A percentile compares a stretch with the other conserved stretches of the same genome.
These are phyloP conservation scores for Russula earlei DNA, from an alignment of 768 basidiomycete species.

Conservation along the genomic window DNA sequence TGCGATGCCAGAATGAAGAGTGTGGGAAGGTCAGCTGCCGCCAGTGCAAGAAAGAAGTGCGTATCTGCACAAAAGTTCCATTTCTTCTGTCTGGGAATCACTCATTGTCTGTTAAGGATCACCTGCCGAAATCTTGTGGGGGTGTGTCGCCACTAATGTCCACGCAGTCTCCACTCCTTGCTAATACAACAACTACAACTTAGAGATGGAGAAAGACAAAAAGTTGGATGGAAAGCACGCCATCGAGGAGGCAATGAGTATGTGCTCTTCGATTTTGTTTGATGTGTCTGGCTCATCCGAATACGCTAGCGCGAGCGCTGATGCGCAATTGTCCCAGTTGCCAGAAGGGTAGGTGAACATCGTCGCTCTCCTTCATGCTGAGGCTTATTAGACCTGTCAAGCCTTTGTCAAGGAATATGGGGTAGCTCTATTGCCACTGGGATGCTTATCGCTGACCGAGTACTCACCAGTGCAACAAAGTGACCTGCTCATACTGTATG, in stretches of 20 bases:
- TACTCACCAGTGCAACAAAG: conserved; percentile 74
- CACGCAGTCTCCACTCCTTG: no score
- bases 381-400: conserved; percentile 24
- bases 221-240: conserved; percentile 65
- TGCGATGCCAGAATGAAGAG: conserved; percentile 46
- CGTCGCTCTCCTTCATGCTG: background rate
- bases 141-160: no score
- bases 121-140: conserved; percentile 73
- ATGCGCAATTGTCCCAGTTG: conserved; percentile 88
- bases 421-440: conserved; percentile 29
- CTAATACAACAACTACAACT: no score
- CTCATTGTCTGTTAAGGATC: conserved; percentile 42
- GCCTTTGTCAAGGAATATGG: conserved; percentile 75
- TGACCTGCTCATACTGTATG: conserved; percentile 65
- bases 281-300: conserved; percentile 2
- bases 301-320: conserved; percentile 53
- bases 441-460: background rate
- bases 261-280: conserved; percentile 19
- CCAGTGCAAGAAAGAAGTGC: conserved; percentile 61
- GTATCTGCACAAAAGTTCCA: conserved; percentile 22
- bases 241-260: conserved; percentile 93
- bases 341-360: conserved; percentile 45
- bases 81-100: background rate
- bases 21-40: conserved; percentile 76
- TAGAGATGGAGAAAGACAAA: conserved; percentile 70